Base-by-base conservation (phyloP, 2,329 filamentous ascomycete species). In the Stemphylium lycopersici region DNA sequence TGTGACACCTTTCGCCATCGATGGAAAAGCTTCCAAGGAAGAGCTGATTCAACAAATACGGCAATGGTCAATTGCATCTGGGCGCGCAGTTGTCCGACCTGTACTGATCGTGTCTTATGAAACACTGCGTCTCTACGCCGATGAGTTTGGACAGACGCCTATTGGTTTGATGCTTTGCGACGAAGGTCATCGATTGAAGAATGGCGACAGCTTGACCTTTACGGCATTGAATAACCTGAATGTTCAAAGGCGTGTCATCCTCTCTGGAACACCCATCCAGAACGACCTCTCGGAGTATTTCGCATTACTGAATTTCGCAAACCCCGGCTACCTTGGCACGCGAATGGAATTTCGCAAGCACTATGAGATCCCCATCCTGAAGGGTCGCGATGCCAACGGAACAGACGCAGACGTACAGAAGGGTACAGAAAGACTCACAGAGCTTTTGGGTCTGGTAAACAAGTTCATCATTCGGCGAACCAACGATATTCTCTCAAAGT, bases 261-360 rank as follows among this genome's bases (percentile, higher is more conserved):
- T 99, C 13, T 98, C 95, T 0, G 95, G 95, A 55, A 99, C 95
- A 1, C 95, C 95, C 0, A 99, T 99, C 54, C 95, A 99, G 69
- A 99, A 99, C 68, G 95, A 99, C 72, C 78, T 99, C n/a, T 96
- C 93, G 0, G 95, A 99, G 72, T 99, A 99, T 75, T 99, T 97
- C 68, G 88, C 95, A 3, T 83, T 99, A 8, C 90, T 98, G 55
- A 96, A 93, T 74, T 99, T 99, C 69, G 95, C 95, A 24, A 99
- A 99, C 65, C 95, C 95, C 0, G 90, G 91, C 63, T 85, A 98
- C 33, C 85, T 99, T 2, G 95, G 95, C 13, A 95, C 90, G 7
- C 86, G 93, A 22, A 84, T 86, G 40, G 95, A 99, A 38, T 99
- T 99, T 72, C 89, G 93, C 63, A 98, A 98, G 74, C 87, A 90